Evolutionary conservation across 169 alveolate species (phyloP), one percentile per base, ranked within the genome.

Genomic region (Plasmodium gonderi): DNA sequence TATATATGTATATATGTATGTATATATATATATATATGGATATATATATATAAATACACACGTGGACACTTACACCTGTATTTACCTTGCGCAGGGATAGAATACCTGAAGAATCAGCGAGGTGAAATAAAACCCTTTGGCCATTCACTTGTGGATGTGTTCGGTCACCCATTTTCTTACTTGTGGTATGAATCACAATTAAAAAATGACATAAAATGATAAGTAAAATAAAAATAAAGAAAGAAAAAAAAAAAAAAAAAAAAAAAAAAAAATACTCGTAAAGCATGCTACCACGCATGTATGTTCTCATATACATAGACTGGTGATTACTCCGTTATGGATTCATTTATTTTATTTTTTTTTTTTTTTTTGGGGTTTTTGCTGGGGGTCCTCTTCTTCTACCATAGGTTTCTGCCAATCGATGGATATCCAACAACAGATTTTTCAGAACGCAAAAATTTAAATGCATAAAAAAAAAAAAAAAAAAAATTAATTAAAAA

Each of bases 161-260:
- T 85, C 44, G 92, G 87, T 33, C 68, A 72, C 29, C 81, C 91
- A 11, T 81, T 81, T 54, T 68, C 82, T 51, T 81, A 74, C 38
- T 49, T 81, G 44, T 81, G 91, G 91, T 81, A 68, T 40, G 5
- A 23, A 17, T 5, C 33, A 5, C 5, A 67, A 23, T 3, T 67
- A 45, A 45, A 77, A 77, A n/a, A 1, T n/a, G n/a, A n/a, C n/a
- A n/a, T n/a, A n/a, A n/a, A 31, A 1, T 9, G 29, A 2, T 3
- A 42, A 69, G 33, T 38, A 31, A 38, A 69, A 26, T 36, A 23
- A 9, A 42, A 3, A 69, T 3, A 11, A 31, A 54, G 23, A 17
- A 54, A 17, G 23, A 54, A 3, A 60, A 60, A 60, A 60, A 60
- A 60, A 60, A 60, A 3, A 42, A 78, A 2, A 44, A n/a, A 42